phyloP scores from a whole-genome alignment of 768 basidiomycete genomes.

The Macrolepiota fuliginosa region DNA sequence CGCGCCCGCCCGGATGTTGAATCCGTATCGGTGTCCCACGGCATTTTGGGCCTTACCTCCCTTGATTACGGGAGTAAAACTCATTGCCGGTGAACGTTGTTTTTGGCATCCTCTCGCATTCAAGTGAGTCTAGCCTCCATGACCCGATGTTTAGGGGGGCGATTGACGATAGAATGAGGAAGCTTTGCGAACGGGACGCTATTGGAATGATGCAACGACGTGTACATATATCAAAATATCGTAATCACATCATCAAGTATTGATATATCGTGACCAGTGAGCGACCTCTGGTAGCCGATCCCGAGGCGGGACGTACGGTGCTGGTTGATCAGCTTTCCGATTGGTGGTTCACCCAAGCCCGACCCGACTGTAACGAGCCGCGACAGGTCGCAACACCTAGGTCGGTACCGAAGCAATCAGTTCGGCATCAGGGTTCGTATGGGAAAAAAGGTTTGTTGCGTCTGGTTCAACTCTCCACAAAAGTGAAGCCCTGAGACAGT shows the following conservation, averaged over 20 bases:
- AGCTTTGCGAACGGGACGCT: too few species aligned
- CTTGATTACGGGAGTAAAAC: too few species aligned
- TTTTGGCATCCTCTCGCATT: too few species aligned
- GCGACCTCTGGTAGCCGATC: too few species aligned
- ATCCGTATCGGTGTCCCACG: conserved; percentile 8
- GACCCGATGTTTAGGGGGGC: too few species aligned
- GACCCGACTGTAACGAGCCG: conserved; percentile 4
- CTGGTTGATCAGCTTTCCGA: not conserved
- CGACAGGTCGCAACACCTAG: too few species aligned
- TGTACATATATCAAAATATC: not conserved
- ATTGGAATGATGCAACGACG: not conserved
- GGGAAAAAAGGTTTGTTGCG: not conserved
- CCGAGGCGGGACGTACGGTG: not conserved
- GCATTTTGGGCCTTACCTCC: too few species aligned
- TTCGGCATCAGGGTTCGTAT: not conserved
- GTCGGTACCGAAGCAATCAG: not conserved
- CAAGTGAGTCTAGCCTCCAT: too few species aligned
- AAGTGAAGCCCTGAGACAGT: not conserved
- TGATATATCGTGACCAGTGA: too few species aligned
- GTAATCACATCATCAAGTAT: too few species aligned
- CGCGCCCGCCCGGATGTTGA: not conserved
- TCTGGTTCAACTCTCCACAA: not conserved
- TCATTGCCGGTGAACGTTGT: too few species aligned
- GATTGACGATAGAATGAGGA: too few species aligned
- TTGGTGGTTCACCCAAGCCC: not conserved